Evolutionary conservation across 129 eudicot genomes (phyloP), one percentile per base, ranked within the genome.

Genomic region (Escallonia herrerae): DNA sequence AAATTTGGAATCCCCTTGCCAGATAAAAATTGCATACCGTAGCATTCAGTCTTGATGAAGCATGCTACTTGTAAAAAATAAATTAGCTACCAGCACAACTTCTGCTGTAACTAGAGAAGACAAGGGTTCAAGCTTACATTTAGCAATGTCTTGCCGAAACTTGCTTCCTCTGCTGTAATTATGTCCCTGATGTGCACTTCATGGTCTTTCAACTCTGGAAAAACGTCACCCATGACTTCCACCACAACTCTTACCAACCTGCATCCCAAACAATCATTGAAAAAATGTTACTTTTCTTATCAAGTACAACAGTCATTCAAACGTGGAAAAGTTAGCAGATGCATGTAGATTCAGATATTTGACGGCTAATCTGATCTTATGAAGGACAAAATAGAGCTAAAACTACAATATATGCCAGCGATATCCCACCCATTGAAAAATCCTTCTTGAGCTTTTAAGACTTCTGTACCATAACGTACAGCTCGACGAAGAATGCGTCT

Each of bases 401-500:
- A 44, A 15, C 38, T 43, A 62, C 11, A 15, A 33, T 6, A 14
- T 48, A 57, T 15, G 51, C 42, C 40, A 33, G 41, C 9, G n/a
- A 46, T 9, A 4, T 40, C 60, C 43, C 83, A 94, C 99, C 97
- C 88, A 13, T 79, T 83, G 64, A 94, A 94, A 72, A 94, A 94
- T 40, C 99, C 99, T 75, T 71, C 85, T 43, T 84, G 64, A 42
- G 97, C 99, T 69, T 84, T 84, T 47, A 94, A 73, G 53, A 94
- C 99, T 82, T 94, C 97, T 43, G 90, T 89, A 8, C 99, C 99
- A 74, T 89, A 94, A 43, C 99, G 96, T 43, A 94, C 99, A 50
- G 99, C 99, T 46, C 99, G 84, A 6, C 99, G 86, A 72, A 94
- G 99, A 75, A 94, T 94, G 66, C 99, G 95, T 46, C 97, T 77